Evolutionary conservation across 345 rosid genomes (phyloP), one percentile per base, ranked within the genome.

Genomic region (Populus alba): DNA sequence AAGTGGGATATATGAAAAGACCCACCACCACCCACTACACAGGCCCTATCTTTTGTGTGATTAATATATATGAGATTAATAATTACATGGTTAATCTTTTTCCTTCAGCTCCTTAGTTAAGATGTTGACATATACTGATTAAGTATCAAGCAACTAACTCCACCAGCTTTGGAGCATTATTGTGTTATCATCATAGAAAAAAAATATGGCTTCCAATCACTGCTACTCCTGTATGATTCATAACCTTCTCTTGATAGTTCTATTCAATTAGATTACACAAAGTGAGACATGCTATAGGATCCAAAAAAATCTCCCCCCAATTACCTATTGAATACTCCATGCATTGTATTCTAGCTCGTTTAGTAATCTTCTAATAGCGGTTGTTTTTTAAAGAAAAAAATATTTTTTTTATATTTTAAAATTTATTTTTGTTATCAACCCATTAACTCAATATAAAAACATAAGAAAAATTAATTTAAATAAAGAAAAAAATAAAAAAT

Each of bases 101-200:
- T 37, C 65, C 73, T 71, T 75, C 53, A 55, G 67, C 78, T 82
- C 27, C 81, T 67, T 38, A 35, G 63, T 79, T 78, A 61, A 65
- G 83, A 78, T 82, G 78, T 33, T 69, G 86, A 71, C 84, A 63
- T 13, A 49, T 78, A 81, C 57, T 76, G 65, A 77, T 83, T 82
- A 72, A 82, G 61, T 62, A 72, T 68, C 31, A 66, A 70, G 82
- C 76, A 75, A 81, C 86, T 71, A 78, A 78, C 80, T 78, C 87
- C 87, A 89, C 87, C 87, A 77, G 81, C 89, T 78, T 85, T 39
- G 88, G 85, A 87, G 71, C 76, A 85, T 74, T 47, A 76, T 68
- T 78, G 31, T 51, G 11, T 11, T 37, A 12, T 49, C 11, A 15
- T 20, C 59, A 23, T 31, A 3, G 20, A 0, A 43, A 11, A 33